These are phyloP conservation scores for Vigna mungo DNA, from an alignment of 306 rosid species.

Conservation along the genomic window DNA sequence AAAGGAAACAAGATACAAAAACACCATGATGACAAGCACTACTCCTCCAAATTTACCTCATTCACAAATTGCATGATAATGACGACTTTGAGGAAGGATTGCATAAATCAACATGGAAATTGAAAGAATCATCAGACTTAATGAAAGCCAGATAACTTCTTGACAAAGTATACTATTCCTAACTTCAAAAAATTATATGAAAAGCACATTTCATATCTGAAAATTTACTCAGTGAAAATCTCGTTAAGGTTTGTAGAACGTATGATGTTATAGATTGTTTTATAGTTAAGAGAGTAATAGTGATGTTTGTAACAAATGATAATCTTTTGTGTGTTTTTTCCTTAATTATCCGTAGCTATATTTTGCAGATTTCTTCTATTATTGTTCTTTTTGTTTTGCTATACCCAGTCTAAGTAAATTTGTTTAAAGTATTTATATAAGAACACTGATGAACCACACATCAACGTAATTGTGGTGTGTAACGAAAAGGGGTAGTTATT, in stretches of 20 bases:
- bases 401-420: no score
- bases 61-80: neutral
- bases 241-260: no score
- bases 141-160: neutral
- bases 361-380: no score
- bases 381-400: no score
- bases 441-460: no score
- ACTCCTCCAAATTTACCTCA: neutral
- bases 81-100: neutral
- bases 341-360: no score
- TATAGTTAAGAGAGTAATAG: no score
- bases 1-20: neutral
- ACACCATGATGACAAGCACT: neutral
- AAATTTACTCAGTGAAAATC: no score
- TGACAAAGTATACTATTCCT: neutral
- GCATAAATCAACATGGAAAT: neutral
- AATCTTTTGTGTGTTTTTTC: no score
- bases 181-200: slow-evolving; percentile 1
- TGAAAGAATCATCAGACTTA: neutral
- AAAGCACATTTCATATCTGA: neutral
- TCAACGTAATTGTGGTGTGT: neutral
- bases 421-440: no score
- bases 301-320: no score
- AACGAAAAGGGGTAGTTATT: neutral
- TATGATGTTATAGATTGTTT: no score